Evolutionary conservation across 202 grass and related monocot genomes (phyloP), one percentile per base, ranked within the genome.

Genomic region (Tripidium arundinaceum): DNA sequence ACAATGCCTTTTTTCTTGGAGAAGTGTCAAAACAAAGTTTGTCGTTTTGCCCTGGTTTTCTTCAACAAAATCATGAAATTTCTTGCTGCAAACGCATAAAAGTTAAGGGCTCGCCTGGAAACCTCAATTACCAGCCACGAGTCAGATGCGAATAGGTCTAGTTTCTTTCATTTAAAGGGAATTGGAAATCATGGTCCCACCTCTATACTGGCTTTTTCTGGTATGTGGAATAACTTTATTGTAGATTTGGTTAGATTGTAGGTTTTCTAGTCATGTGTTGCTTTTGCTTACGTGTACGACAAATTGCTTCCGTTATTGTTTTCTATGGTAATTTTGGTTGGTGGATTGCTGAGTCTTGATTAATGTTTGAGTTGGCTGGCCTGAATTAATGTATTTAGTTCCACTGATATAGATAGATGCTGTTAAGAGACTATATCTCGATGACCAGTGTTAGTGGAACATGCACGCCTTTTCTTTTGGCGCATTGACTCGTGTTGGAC

Each of bases 161-260:
- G 37, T 46, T 37, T 62, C 50, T 62, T 84, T 77, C 50, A 38
- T 84, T 83, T 38, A 22, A 61, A 41, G 13, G 28, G 5, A 50
- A 62, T 4, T 62, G 16, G 14, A 27, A 39, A 15, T 31, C 3
- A 22, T 38, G 50, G 5, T 0, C 62, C 1, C 68, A 43, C 33
- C 11, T 66, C 59, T 5, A 34, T 45, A 12, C 1, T 62, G 22
- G 12, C 26, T 3, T 58, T 72, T 31, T 71, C 5, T 28, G 39
- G 11, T 26, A 45, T 21, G 8, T 26, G 24, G 14, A 22, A 60
- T 55, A 50, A 49, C 15, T 38, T 47, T 8, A 24, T 19, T 72
- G 28, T 62, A 18, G 47, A 26, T 78, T 65, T 76, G 26, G 57
- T 78, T 6, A 50, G 10, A 72, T 45, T 72, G 50, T 67, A 62